These are phyloP conservation scores for Cladosporium austrohemisphaericum DNA, from an alignment of 2,329 filamentous ascomycete species.

Conservation along the genomic window DNA sequence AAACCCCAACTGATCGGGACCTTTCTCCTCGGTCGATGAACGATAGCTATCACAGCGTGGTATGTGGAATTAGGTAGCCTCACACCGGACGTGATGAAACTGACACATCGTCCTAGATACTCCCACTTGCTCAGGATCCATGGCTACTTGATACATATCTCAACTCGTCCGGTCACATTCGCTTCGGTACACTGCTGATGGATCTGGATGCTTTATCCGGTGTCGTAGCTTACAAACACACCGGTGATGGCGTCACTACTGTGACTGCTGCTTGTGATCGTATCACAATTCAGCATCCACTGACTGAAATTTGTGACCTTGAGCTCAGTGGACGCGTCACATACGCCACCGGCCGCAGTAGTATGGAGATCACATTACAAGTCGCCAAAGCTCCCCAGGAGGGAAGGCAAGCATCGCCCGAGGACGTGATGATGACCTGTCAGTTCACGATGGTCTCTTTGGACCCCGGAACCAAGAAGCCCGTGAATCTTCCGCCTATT, in stretches of 20 bases:
- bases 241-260: constrained; percentile 60
- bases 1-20: constrained; percentile 48
- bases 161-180: constrained; percentile 70
- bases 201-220: constrained; percentile 75
- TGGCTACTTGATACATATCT: constrained; percentile 76
- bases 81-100: background rate
- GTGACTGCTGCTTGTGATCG: constrained; percentile 63
- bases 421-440: constrained; percentile 66
- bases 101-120: constrained; percentile 41
- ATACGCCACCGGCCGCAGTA: constrained; percentile 69
- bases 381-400: constrained; percentile 63
- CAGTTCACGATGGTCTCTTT: constrained; percentile 75
- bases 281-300: constrained; percentile 65
- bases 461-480: constrained; percentile 63
- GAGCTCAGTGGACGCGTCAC: constrained; percentile 67
- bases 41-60: constrained; percentile 66
- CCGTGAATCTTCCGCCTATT: constrained; percentile 59
- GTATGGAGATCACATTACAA: constrained; percentile 70
- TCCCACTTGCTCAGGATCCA: constrained; percentile 68
- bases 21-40: constrained; percentile 65
- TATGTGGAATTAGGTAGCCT: constrained; percentile 36
- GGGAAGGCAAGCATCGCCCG: constrained; percentile 53
- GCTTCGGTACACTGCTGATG: constrained; percentile 72
- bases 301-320: constrained; percentile 74
- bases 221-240: constrained; percentile 71